Evolutionary conservation across 257 asterid genomes (phyloP).

Genomic region (Nicotiana attenuata): DNA sequence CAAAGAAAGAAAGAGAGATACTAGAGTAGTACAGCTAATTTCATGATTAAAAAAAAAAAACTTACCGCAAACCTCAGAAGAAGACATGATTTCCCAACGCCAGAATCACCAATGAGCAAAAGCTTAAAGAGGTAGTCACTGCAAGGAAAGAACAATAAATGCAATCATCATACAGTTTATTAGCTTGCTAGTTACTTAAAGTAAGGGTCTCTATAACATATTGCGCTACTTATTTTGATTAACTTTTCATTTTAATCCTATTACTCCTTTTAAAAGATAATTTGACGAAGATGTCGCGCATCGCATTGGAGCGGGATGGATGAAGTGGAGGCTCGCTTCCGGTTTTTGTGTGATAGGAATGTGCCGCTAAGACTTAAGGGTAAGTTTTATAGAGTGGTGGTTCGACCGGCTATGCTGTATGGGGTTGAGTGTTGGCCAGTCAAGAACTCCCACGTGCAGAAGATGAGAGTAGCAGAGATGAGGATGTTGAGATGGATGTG

Average conservation of each 20-base stretch:
- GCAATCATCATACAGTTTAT: background rate
- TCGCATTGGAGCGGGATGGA: too few species aligned
- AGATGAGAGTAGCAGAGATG: too few species aligned
- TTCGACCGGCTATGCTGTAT: too few species aligned
- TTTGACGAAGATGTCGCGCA: too few species aligned
- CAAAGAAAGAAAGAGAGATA: background rate
- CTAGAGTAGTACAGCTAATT: background rate
- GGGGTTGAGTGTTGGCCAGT: too few species aligned
- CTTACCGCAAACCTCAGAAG: slow-evolving; percentile 13
- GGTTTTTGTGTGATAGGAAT: too few species aligned
- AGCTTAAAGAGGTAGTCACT: slow-evolving; percentile 14
- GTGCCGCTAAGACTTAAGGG: too few species aligned
- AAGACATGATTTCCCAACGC: slow-evolving; percentile 14
- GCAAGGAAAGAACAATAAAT: background rate
- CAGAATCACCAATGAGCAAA: slow-evolving; percentile 12
- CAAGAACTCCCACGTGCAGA: too few species aligned
- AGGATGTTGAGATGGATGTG: too few species aligned
- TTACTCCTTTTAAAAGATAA: background rate
- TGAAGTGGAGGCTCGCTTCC: too few species aligned
- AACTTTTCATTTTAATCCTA: background rate
- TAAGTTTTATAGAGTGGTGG: too few species aligned
- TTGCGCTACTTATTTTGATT: background rate
- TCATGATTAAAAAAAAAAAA: background rate
- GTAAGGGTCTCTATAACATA: background rate
- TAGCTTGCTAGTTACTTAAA: background rate